Conservation (phyloP, 148 eudicot species). For the Talinum fruticosum region DNA sequence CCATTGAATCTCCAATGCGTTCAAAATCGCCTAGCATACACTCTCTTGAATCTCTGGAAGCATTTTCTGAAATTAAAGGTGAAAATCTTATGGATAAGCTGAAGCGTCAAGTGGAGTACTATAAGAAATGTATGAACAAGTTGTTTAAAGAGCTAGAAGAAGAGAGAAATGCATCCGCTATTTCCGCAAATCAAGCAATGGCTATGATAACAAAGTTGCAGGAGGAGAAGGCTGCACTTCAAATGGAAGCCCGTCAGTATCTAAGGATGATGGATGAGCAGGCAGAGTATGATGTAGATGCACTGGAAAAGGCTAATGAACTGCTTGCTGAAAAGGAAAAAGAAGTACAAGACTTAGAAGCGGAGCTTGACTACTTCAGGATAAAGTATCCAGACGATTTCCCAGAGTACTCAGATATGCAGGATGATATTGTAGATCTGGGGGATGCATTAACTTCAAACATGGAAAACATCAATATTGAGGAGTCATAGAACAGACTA, state of each 20-base stretch:
- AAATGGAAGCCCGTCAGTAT: constrained; percentile 81
- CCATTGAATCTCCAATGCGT: constrained; percentile 16
- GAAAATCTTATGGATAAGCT: constrained; percentile 42
- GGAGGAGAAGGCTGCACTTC: constrained; percentile 73
- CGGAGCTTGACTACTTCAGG: constrained; percentile 49
- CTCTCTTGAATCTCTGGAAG: constrained; percentile 46
- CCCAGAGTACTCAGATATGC: constrained; percentile 19
- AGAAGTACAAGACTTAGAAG: constrained; percentile 67
- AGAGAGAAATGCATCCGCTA: constrained; percentile 69
- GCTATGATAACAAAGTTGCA: constrained; percentile 87
- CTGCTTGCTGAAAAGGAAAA: constrained; percentile 65
- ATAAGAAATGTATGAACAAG: constrained; percentile 30
- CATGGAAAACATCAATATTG: background rate
- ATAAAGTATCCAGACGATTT: constrained; percentile 40
- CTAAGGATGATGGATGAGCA: constrained; percentile 87
- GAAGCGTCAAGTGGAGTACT: constrained; percentile 47
- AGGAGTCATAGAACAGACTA: constrained; percentile 19
- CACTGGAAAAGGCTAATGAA: constrained; percentile 61
- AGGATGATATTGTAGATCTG: constrained; percentile 12
- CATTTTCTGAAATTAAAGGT: constrained; percentile 42
- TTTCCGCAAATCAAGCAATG: constrained; percentile 75
- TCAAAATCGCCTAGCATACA: constrained; percentile 27
- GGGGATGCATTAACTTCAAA: constrained; percentile 17
- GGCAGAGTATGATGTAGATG: constrained; percentile 73
- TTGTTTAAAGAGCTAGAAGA: constrained; percentile 64